phyloP scores from a whole-genome alignment of 2,329 filamentous ascomycete species.

The Sporothrix curviconia region DNA sequence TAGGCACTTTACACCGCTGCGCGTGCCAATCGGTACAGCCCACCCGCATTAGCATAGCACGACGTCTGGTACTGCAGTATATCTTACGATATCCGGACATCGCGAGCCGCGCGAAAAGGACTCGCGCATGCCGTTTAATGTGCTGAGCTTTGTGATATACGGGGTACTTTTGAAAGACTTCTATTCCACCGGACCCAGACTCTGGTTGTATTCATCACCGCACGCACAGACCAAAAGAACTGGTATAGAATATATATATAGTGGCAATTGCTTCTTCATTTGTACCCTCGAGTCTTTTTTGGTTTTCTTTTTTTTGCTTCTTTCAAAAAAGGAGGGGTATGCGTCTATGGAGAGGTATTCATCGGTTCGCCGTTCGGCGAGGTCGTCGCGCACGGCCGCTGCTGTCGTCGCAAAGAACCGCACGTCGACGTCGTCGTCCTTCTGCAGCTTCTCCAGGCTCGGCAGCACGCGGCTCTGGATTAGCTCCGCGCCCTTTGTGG shows the following conservation, averaged over 20 bases:
- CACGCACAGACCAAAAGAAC: no score
- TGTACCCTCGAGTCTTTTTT: conserved; percentile 14
- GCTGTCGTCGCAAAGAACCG: conserved; percentile 95
- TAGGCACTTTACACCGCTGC: no score
- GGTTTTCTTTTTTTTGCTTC: not conserved
- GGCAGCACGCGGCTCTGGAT: conserved; percentile 83
- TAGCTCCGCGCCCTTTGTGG: conserved; percentile 66
- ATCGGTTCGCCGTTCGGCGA: conserved; percentile 50
- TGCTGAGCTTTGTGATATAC: no score
- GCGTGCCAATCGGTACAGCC: no score
- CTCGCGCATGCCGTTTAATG: no score
- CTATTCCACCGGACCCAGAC: no score
- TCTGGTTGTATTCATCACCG: no score
- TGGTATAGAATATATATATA: conserved; percentile 28
- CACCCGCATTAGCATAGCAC: no score
- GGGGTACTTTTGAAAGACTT: no score
- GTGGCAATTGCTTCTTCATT: conserved; percentile 48
- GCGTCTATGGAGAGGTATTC: conserved; percentile 58
- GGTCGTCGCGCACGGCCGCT: conserved; percentile 52
- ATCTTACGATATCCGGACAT: no score
- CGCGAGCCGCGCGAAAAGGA: no score
- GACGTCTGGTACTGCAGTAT: no score
- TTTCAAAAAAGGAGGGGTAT: not conserved
- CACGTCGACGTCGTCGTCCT: conserved; percentile 96
- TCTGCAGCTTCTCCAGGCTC: conserved; percentile 88